Evolutionary conservation across 208 protist species (phyloP), one percentile per base, ranked within the genome.

Genomic region (Endotrypanum monterogeii): DNA sequence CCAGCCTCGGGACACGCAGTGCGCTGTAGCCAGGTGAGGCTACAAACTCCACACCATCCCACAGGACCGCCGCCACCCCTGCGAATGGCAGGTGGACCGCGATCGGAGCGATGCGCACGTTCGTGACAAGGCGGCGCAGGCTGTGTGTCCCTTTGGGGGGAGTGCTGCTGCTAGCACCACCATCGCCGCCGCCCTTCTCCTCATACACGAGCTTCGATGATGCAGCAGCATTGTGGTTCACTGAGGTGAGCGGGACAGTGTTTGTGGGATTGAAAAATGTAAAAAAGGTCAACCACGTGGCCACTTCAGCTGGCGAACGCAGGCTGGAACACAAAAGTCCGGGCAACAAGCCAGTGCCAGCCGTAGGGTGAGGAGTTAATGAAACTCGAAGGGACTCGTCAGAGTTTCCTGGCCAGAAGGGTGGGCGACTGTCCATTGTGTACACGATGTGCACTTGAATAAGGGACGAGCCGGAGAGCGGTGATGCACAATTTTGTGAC

Each of bases 361-460:
- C 51, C 20, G 65, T 70, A n/a, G 67, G 51, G 62, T 76, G 74
- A 7, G 84, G 84, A 32, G 55, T 79, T 30, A 91, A 41, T 18
- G 77, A 89, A 20, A 91, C 73, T 20, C 41, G 37, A 20, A 91
- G 75, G 12, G 77, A 73, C 55, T 91, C 87, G 32, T 84, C 76
- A 1, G 87, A 67, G 35, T 52, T 70, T 37, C 80, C 84, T 0
- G 71, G 67, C 35, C 76, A 41, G 61, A 84, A 89, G 9, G 87
- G 87, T 23, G 82, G 80, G 12, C 87, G 84, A 32, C 78, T 86
- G 77, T 91, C 87, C 66, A 88, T 85, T 23, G 82, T 86, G 80
- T 89, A 91, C 37, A 79, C 67, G 1, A 87, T 37, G 66, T 63
- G 71, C 14, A 81, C 71, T 50, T 76, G 55, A 30, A 85, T 82